Percentiles rank a stretch among this genome's conserved stretches.
Evolutionary conservation across 2,329 filamentous ascomycete species (phyloP).

Genomic region (Botryotinia narcissicola): DNA sequence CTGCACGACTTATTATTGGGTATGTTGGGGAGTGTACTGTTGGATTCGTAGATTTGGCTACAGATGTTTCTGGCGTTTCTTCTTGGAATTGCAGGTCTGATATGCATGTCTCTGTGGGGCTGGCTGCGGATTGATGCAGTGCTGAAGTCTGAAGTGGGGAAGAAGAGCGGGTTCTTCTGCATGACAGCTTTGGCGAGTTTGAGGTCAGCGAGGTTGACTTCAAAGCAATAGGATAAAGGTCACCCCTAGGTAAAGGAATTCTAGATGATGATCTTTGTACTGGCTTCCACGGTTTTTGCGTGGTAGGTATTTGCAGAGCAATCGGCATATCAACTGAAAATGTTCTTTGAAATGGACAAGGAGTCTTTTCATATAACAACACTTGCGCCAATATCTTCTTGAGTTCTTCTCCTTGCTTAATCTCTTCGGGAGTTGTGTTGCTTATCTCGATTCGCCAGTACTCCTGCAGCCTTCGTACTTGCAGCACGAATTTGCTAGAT

Average conservation of each 20-base stretch:
- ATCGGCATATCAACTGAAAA: constrained; percentile 75
- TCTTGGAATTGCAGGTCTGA: constrained; percentile 4
- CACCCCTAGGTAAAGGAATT: constrained; percentile 19
- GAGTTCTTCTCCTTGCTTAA: constrained; percentile 61
- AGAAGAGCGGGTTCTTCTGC: constrained; percentile 11
- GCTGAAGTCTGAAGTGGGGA: constrained; percentile 17
- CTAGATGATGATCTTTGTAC: constrained; percentile 33
- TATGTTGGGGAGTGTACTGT: background rate
- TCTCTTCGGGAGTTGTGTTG: constrained; percentile 60
- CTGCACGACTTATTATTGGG: background rate
- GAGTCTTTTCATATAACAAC: constrained; percentile 81
- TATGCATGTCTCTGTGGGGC: constrained; percentile 9
- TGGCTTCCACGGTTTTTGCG: constrained; percentile 68
- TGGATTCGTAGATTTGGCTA: background rate
- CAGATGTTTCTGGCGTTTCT: constrained; percentile 9
- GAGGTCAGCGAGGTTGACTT: constrained; percentile 17
- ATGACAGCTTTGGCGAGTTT: constrained; percentile 12
- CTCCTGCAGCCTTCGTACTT: constrained; percentile 69
- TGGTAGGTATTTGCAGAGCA: constrained; percentile 60
- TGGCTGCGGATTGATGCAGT: constrained; percentile 7
- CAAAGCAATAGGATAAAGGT: constrained; percentile 18
- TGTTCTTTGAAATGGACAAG: constrained; percentile 76
- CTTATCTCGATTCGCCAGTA: constrained; percentile 92
- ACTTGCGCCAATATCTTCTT: constrained; percentile 69
- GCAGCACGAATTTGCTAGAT: constrained; percentile 75